These are phyloP conservation scores for Solanum sejunctum DNA, from an alignment of 257 asterid genomes.

Conservation along the genomic window DNA sequence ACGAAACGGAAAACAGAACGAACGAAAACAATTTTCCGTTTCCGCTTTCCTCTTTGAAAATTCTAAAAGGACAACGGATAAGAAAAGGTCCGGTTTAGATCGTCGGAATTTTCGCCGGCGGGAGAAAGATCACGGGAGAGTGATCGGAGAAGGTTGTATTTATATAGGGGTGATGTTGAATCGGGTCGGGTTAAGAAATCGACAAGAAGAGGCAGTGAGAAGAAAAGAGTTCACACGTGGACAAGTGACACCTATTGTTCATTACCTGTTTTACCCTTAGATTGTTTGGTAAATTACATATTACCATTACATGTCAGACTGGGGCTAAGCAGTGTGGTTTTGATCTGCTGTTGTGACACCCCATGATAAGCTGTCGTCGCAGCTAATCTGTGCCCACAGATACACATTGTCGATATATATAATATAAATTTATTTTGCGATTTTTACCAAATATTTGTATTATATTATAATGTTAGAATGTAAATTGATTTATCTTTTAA, in stretches of 20 bases:
- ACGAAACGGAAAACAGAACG: background rate
- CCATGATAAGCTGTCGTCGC: background rate
- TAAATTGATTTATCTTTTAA: too few species aligned
- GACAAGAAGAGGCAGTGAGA: background rate
- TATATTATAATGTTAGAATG: too few species aligned
- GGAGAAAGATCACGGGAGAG: background rate
- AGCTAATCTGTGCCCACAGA: background rate
- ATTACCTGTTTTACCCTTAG: background rate
- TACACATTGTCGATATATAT: too few species aligned
- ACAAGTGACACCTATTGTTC: background rate
- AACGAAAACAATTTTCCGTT: background rate
- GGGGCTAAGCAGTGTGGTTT: background rate
- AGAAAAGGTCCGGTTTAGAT: background rate
- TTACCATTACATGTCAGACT: background rate
- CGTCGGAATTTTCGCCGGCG: background rate
- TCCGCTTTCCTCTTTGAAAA: background rate
- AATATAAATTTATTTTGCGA: too few species aligned
- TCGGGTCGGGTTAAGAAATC: background rate
- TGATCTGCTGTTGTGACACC: background rate
- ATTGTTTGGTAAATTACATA: background rate
- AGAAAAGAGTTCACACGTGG: background rate
- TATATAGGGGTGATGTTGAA: background rate
- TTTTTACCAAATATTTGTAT: too few species aligned
- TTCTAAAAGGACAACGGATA: background rate
- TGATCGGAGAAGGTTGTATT: background rate